These are phyloP conservation scores for Scheffersomyces amazonensis DNA, from an alignment of 805 yeast genomes.

Conservation along the genomic window DNA sequence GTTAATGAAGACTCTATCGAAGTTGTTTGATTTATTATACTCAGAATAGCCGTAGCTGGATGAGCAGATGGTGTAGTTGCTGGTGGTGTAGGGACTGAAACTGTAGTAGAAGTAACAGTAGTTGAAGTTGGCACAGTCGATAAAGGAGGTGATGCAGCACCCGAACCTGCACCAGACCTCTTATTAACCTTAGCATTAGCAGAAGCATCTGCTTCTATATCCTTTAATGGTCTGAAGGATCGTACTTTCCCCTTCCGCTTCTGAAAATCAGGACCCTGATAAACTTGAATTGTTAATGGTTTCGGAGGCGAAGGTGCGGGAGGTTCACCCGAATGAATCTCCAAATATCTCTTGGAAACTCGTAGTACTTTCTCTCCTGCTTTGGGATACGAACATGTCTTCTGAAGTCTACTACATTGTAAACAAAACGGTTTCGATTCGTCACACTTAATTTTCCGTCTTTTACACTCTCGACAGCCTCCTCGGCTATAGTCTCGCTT, in stretches of 20 bases:
- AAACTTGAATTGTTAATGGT: slow-evolving; percentile 12
- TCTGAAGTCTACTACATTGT: slow-evolving; percentile 33
- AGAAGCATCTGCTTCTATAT: background rate
- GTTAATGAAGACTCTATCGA: background rate
- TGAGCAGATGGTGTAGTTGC: background rate
- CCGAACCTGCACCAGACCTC: background rate
- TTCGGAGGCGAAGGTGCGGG: slow-evolving; percentile 1
- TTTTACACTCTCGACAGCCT: slow-evolving; percentile 41
- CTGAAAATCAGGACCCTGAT: slow-evolving; percentile 8
- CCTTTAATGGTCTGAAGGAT: background rate
- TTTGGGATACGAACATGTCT: slow-evolving; percentile 34
- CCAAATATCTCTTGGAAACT: slow-evolving; percentile 16
- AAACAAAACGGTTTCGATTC: slow-evolving; percentile 34
- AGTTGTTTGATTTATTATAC: background rate
- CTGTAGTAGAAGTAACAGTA: background rate
- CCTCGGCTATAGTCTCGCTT: slow-evolving; percentile 27
- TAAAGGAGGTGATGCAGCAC: too few relatives aligned
- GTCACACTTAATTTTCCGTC: slow-evolving; percentile 43
- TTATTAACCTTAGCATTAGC: background rate
- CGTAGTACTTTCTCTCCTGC: slow-evolving; percentile 34
- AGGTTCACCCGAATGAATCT: slow-evolving; percentile 3
- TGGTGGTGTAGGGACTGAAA: too few relatives aligned
- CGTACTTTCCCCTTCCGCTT: slow-evolving; percentile 1
- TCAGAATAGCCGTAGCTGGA: background rate
- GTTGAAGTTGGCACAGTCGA: background rate